Evolutionary conservation across 441 rosid species (phyloP), one percentile per base, ranked within the genome.

Genomic region (Populus hybrid): DNA sequence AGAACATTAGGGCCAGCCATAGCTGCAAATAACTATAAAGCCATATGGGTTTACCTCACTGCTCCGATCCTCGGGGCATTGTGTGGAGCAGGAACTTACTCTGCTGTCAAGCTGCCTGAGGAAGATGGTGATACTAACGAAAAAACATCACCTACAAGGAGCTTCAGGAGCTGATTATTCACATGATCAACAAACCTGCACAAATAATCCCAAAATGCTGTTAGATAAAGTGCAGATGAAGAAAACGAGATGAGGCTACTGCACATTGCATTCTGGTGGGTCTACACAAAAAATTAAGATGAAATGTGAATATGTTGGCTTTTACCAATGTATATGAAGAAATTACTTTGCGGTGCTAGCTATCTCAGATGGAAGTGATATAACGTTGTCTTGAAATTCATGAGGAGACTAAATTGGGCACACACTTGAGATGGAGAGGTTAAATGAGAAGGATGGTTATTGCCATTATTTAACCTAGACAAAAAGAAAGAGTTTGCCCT

Each of bases 1-100:
- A 85, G 98, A 85, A 92, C 94, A 72, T 67, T 90, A 67, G 97
- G 97, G 18, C 98, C 98, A 53, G 97, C 96, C 11, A 78, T 92
- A 73, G 98, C 95, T 61, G 94, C 89, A 75, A 94, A 90, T 80
- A 93, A 91, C 83, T 93, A 83, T 83, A 88, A 79, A 82, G 98
- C 86, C 68, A 92, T 93, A 80, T 93, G 96, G 99, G 68, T 93
- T 70, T 95, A 95, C 89, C 85, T 93, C 71, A 91, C 95, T 2
- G 96, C 96, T 2, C 96, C 94, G 0, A 85, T 93, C 46, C 87
- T 92, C 0, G 97, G 98, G 18, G 91, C 97, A 0, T 78, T 95
- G 30, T 86, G 89, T 32, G 99, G 98, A 30, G 96, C 96, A 8
- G 97, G 92, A 81, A 85, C 86, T 8, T 95, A 93, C 81, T 82